Percentiles rank a stretch among this genome's conserved stretches.
Evolutionary conservation across 2,329 filamentous ascomycete species (phyloP).

Genomic region (Cladosporium colombiae): DNA sequence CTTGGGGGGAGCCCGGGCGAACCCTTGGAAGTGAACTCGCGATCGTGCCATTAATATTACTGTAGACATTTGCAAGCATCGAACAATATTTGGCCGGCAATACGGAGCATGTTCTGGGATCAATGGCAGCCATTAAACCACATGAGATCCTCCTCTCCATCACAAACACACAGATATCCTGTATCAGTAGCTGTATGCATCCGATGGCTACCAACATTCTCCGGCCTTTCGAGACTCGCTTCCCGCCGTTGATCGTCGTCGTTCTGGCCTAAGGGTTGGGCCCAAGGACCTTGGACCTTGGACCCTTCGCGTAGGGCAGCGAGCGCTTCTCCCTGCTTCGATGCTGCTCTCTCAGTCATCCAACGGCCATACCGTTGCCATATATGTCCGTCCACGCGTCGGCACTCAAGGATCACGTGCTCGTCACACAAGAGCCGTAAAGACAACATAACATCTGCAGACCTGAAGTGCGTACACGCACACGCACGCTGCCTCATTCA

Average conservation of each 20-base stretch:
- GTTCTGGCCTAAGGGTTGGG: background rate
- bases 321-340: background rate
- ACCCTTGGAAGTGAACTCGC: background rate
- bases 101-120: background rate
- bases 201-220: background rate
- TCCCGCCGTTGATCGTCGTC: constrained; percentile 1
- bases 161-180: background rate
- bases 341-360: background rate
- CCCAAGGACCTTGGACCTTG: background rate
- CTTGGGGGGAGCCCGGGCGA: background rate
- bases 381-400: background rate
- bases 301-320: background rate
- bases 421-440: constrained; percentile 6
- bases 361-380: constrained; percentile 1
- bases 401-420: background rate
- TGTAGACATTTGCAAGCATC: background rate
- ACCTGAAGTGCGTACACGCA: background rate
- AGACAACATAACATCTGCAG: background rate
- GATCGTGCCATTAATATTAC: background rate
- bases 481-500: background rate
- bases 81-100: background rate
- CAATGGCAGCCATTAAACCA: background rate
- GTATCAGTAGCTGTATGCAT: background rate
- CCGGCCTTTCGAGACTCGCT: background rate
- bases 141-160: background rate